phyloP scores from a whole-genome alignment of 257 asterid species.

The Solanum sejunctum region DNA sequence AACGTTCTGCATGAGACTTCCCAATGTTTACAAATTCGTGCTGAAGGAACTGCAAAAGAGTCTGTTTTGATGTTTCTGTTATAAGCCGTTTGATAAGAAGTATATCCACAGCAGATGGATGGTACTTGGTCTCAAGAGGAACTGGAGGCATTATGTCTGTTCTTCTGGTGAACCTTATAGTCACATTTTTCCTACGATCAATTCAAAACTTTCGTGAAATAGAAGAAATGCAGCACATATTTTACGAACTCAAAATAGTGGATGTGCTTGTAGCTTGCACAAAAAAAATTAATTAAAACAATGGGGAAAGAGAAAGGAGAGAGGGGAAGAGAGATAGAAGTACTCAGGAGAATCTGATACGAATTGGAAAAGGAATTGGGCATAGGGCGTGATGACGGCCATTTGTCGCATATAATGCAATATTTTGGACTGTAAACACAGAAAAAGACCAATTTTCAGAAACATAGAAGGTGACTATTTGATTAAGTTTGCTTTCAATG shows the following conservation, averaged over 20 bases:
- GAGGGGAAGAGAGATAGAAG: conserved; percentile 10
- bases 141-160: conserved; percentile 88
- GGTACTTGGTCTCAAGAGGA: conserved; percentile 85
- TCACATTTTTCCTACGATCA: conserved; percentile 55
- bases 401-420: conserved; percentile 93
- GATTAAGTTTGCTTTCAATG: background rate
- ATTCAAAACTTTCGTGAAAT: background rate
- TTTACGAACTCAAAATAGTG: background rate
- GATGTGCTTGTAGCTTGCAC: background rate
- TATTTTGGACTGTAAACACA: conserved; percentile 65
- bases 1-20: conserved; percentile 71
- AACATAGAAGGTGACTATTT: background rate
- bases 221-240: background rate
- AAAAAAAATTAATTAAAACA: background rate
- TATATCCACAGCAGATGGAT: conserved; percentile 94
- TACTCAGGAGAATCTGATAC: conserved; percentile 81
- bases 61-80: conserved; percentile 62
- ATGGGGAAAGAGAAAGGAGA: background rate
- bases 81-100: conserved; percentile 83
- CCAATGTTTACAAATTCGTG: conserved; percentile 84
- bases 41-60: conserved; percentile 77
- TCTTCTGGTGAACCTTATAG: conserved; percentile 61
- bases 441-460: background rate
- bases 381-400: conserved; percentile 93
- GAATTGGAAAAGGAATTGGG: conserved; percentile 80